Base-by-base conservation (phyloP, 225 moss, liverwort and hornwort species). In the Marchantia polymorpha region DNA sequence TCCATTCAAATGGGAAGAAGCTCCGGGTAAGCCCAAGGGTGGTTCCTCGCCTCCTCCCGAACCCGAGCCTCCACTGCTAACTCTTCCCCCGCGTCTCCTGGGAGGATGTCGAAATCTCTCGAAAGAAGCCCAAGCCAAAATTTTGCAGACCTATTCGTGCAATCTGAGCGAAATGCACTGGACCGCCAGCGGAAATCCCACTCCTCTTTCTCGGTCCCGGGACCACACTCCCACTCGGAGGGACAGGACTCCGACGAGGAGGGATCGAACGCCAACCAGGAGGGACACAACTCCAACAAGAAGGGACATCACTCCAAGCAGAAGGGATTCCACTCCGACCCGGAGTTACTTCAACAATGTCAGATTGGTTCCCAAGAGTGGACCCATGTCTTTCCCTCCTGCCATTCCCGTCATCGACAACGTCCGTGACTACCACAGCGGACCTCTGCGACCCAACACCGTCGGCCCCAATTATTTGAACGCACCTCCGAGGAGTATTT, bases 1-100 rank as follows among this genome's bases (percentile, higher is more conserved):
- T 55, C 94, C 94, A 20, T 94, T 91, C 81, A 89, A 90, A 53
- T 94, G 94, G 94, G 94, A 94, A 81, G 91, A 87, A n/a, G 83
- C 87, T 68, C 94, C 92, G 0, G 94, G 94, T 0, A 94, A 87
- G 81, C 84, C 93, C 23, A 93, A 93, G 86, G 84, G 81, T 14
- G 77, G 47, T 55, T 69, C 47, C 1, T 69, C 80, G 0, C 82
- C 84, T n/a, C 81, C 81, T 30, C 46, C 75, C 51, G 64, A 77
- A 11, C 25, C 64, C 0, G 82, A 82, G 14, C 82, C 87, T 26
- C 84, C 87, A 4, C 49, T 76, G 64, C 73, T 87, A 4, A 48
- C 84, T 46, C 64, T 87, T 2, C 87, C 87, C 8, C 87, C 87
- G 30, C 84, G 87, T 25, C 84, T 87, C 25, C 77, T 87, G 7